These are phyloP conservation scores for Cadophora sp. DNA, from an alignment of 2,329 filamentous ascomycete species.

Conservation along the genomic window DNA sequence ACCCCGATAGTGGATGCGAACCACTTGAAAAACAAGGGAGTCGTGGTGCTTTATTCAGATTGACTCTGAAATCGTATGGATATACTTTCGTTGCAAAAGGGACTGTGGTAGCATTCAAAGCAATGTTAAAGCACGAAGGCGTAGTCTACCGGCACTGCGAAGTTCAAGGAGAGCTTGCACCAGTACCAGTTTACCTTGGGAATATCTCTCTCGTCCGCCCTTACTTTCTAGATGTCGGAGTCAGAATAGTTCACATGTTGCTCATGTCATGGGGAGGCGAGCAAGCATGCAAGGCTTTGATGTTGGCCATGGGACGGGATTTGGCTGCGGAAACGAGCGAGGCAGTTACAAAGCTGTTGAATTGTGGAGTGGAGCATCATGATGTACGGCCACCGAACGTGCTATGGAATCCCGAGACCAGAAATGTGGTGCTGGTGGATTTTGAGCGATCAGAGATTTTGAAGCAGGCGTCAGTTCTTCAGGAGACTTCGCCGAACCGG, in stretches of 20 bases:
- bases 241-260: conserved; percentile 36
- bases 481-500: conserved; percentile 27
- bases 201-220: conserved; percentile 45
- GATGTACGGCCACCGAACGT: conserved; percentile 35
- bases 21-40: conserved; percentile 42
- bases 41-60: conserved; percentile 46
- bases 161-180: conserved; percentile 47
- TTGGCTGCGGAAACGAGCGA: conserved; percentile 27
- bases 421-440: conserved; percentile 34
- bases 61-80: no score
- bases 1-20: conserved; percentile 33
- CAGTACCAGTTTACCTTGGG: conserved; percentile 49
- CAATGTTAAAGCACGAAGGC: conserved; percentile 47
- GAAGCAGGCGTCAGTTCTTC: conserved; percentile 21
- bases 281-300: conserved; percentile 32
- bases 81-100: conserved; percentile 53
- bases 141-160: conserved; percentile 46
- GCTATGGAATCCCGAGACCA: conserved; percentile 32
- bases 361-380: conserved; percentile 32
- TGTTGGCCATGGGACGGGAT: conserved; percentile 30
- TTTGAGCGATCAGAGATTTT: conserved; percentile 34
- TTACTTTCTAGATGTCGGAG: conserved; percentile 33
- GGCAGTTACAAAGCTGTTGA: conserved; percentile 29
- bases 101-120: conserved; percentile 44
- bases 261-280: conserved; percentile 36